A percentile compares a stretch with the other conserved stretches of the same genome.
Conservation (phyloP, 768 basidiomycete genomes). For the Coprinellus micaceus region DNA sequence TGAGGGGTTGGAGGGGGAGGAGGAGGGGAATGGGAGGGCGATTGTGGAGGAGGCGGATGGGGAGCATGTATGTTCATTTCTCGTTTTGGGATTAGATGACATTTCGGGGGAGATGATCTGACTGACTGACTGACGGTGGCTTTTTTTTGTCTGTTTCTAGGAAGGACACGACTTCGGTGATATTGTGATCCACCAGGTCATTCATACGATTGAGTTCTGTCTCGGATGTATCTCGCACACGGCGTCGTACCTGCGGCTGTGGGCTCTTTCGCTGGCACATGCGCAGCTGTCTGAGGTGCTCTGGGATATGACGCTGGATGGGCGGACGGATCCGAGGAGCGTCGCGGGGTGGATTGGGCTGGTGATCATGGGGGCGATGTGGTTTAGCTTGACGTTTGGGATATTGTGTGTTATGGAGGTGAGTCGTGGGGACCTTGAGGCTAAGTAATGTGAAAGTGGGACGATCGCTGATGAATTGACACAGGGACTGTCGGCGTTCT, state of each 20-base stretch:
- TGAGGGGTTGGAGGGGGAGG: slow-evolving; percentile 68
- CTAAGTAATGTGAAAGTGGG: neutral
- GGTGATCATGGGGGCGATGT: slow-evolving; percentile 53
- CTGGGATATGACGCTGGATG: slow-evolving; percentile 81
- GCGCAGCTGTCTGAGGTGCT: slow-evolving; percentile 94
- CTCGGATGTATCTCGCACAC: slow-evolving; percentile 98
- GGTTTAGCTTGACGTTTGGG: slow-evolving; percentile 74
- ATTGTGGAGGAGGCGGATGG: slow-evolving; percentile 76
- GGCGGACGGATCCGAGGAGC: slow-evolving; percentile 56
- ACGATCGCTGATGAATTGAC: slow-evolving; percentile 10
- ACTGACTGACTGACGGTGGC: neutral
- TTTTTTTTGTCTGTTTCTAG: slow-evolving; percentile 24
- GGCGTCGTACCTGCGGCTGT: slow-evolving; percentile 87
- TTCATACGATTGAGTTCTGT: slow-evolving; percentile 99
- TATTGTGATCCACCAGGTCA: slow-evolving; percentile 93
- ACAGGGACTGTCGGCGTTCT: slow-evolving; percentile 90
- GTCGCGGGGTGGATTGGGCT: slow-evolving; percentile 58
- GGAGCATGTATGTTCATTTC: slow-evolving; percentile 59
- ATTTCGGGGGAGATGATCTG: too few relatives aligned
- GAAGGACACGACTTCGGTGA: slow-evolving; percentile 93
- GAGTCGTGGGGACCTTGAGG: slow-evolving; percentile 24
- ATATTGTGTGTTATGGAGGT: slow-evolving; percentile 97
- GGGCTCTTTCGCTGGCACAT: slow-evolving; percentile 97
- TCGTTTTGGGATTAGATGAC: too few relatives aligned
- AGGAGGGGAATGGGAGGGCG: slow-evolving; percentile 73